phyloP scores from a whole-genome alignment of 2,329 filamentous ascomycete genomes.

The Epichloe scottii region DNA sequence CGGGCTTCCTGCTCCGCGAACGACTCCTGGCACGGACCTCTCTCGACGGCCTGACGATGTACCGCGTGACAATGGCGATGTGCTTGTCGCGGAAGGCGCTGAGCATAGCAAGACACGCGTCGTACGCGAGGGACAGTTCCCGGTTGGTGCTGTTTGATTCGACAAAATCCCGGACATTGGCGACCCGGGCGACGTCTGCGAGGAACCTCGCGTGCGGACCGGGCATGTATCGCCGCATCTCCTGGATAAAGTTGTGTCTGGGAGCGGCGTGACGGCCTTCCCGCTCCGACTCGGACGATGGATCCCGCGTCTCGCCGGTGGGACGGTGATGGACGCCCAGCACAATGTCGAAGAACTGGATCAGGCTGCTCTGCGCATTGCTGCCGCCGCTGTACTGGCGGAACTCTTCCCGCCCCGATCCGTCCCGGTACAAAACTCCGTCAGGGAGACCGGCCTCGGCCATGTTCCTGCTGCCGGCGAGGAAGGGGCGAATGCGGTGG shows the following conservation, averaged over 20 bases:
- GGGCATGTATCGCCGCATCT: constrained; percentile 97
- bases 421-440: constrained; percentile 80
- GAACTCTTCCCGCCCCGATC: constrained; percentile 53
- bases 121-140: constrained; percentile 67
- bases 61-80: constrained; percentile 89
- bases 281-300: constrained; percentile 23
- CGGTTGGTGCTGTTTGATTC: constrained; percentile 46
- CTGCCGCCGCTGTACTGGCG: constrained; percentile 86
- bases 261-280: constrained; percentile 29
- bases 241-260: constrained; percentile 77
- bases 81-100: constrained; percentile 76
- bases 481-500: constrained; percentile 86
- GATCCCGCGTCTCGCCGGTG: constrained; percentile 57
- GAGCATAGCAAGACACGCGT: constrained; percentile 68
- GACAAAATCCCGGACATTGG: constrained; percentile 82
- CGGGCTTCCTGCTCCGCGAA: constrained; percentile 37
- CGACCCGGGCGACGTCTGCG: constrained; percentile 61
- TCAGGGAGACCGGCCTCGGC: constrained; percentile 78
- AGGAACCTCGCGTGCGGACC: constrained; percentile 84
- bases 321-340: constrained; percentile 83
- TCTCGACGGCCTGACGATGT: constrained; percentile 81
- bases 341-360: constrained; percentile 93
- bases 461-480: constrained; percentile 98
- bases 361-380: constrained; percentile 91
- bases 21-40: constrained; percentile 55